These are phyloP conservation scores for Microcyclosporella mali DNA, from an alignment of 2,329 filamentous ascomycete species.

Conservation along the genomic window DNA sequence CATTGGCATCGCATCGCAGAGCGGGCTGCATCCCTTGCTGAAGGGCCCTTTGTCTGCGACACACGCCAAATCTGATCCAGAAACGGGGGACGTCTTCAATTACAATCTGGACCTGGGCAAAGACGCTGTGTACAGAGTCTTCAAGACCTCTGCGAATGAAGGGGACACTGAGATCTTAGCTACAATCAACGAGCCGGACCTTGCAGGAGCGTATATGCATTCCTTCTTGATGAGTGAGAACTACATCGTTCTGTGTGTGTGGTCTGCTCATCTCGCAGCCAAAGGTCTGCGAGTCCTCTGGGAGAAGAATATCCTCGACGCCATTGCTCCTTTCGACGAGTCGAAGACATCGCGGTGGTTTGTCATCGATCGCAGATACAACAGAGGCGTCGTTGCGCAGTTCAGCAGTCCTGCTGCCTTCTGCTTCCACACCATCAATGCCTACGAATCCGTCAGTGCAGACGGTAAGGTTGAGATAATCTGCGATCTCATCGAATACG, in stretches of 20 bases:
- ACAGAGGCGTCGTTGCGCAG: slow-evolving; percentile 59
- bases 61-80: slow-evolving; percentile 65
- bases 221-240: slow-evolving; percentile 68
- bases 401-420: slow-evolving; percentile 69
- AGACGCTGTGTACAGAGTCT: slow-evolving; percentile 60
- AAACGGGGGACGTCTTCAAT: slow-evolving; percentile 71
- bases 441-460: slow-evolving; percentile 52
- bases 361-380: slow-evolving; percentile 60
- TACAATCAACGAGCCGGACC: slow-evolving; percentile 48
- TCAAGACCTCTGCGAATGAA: slow-evolving; percentile 55
- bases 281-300: slow-evolving; percentile 57
- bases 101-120: slow-evolving; percentile 66
- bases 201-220: slow-evolving; percentile 68
- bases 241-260: slow-evolving; percentile 68
- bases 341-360: slow-evolving; percentile 60
- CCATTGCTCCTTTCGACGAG: slow-evolving; percentile 58
- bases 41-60: slow-evolving; percentile 62
- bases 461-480: slow-evolving; percentile 47
- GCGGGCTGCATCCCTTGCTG: slow-evolving; percentile 59
- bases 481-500: slow-evolving; percentile 61
- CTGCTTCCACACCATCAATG: slow-evolving; percentile 74
- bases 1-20: slow-evolving; percentile 56
- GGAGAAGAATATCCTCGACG: slow-evolving; percentile 61
- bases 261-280: slow-evolving; percentile 55
- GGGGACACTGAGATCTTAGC: slow-evolving; percentile 67